phyloP scores from a whole-genome alignment of 1,284 basidiomycete genomes.

The Rhodotorula sp. region DNA sequence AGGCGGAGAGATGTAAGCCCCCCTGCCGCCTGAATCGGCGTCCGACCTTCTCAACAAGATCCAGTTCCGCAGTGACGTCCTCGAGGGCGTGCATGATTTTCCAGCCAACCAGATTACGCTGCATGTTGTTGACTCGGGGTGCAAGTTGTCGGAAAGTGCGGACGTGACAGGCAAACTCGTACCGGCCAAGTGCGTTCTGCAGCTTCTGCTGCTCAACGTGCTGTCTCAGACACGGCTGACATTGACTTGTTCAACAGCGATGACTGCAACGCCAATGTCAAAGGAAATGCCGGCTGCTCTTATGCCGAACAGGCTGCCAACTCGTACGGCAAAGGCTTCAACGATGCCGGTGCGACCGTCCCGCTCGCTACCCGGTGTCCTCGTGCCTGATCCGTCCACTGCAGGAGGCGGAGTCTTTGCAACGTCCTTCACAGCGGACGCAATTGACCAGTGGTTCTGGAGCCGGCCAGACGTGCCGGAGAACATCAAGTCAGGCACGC shows the following conservation, averaged over 20 bases:
- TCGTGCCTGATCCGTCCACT: neutral
- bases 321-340: conserved; percentile 21
- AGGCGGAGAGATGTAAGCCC: conserved; percentile 25
- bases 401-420: conserved; percentile 30
- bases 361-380: neutral
- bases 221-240: neutral
- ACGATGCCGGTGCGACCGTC: conserved; percentile 3
- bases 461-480: conserved; percentile 9
- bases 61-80: conserved; percentile 11
- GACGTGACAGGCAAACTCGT: conserved; percentile 12
- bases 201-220: too few relatives aligned
- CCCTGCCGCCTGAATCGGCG: neutral
- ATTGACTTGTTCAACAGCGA: neutral
- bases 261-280: conserved; percentile 25
- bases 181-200: conserved; percentile 12
- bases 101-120: conserved; percentile 23
- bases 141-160: conserved; percentile 5
- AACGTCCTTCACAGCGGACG: conserved; percentile 1
- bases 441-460: conserved; percentile 32
- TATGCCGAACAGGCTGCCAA: conserved; percentile 8
- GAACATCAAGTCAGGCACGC: conserved; percentile 14
- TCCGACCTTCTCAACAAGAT: neutral
- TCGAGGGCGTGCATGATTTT: conserved; percentile 29
- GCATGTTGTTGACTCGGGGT: conserved; percentile 14
- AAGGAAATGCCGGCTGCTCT: conserved; percentile 28